phyloP scores from a whole-genome alignment of 1,284 basidiomycete species.

The Austropuccinia psidii region DNA sequence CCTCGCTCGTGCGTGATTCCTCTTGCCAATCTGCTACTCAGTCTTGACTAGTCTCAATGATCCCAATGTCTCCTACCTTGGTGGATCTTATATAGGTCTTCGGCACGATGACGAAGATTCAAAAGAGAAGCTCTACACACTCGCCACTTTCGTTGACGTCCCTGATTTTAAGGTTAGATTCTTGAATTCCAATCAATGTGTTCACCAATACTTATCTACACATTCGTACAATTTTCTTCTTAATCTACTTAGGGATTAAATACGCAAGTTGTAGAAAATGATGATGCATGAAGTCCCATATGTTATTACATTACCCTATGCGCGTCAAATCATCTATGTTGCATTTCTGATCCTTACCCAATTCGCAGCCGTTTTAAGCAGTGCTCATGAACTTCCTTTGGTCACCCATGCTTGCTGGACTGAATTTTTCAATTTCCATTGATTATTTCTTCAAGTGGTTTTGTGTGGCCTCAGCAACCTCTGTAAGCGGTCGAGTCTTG shows the following conservation, averaged over 20 bases:
- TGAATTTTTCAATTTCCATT: no score
- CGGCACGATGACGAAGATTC: constrained; percentile 92
- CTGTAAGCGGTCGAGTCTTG: no score
- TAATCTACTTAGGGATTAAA: constrained; percentile 60
- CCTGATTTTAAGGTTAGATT: constrained; percentile 50
- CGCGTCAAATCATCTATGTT: no score
- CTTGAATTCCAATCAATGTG: constrained; percentile 66
- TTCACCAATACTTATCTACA: not conserved
- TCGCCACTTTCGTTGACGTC: constrained; percentile 72
- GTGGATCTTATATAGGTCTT: constrained; percentile 54
- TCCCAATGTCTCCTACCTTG: not conserved
- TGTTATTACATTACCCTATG: no score
- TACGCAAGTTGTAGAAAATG: constrained; percentile 65
- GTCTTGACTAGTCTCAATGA: not conserved
- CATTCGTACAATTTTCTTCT: not conserved
- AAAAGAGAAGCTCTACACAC: constrained; percentile 93
- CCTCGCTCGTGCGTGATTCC: constrained; percentile 71
- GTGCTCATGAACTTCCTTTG: no score
- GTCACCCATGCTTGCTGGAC: no score
- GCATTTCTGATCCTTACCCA: no score
- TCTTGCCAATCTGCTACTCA: not conserved
- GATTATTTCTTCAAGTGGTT: no score
- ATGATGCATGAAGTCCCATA: constrained; percentile 42
- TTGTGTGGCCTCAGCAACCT: no score
- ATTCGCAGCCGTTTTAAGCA: no score